A percentile compares a stretch with the other conserved stretches of the same genome.
phyloP scores from a whole-genome alignment of 2,329 filamentous ascomycete species.

The Penicillium sp. region DNA sequence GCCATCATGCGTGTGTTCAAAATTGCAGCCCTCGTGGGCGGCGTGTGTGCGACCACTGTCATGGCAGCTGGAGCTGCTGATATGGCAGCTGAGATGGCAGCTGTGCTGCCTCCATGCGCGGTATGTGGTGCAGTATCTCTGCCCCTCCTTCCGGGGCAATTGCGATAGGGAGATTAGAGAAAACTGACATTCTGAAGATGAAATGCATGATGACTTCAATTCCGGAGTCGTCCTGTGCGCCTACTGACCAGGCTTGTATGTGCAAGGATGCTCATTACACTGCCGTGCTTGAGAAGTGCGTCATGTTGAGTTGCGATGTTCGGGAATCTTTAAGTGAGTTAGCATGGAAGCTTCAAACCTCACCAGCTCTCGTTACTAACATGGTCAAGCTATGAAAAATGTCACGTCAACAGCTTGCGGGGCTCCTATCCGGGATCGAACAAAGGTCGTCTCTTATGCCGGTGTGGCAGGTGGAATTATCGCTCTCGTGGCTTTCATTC shows the following conservation, averaged over 20 bases:
- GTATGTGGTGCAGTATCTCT: constrained; percentile 13
- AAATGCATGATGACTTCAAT: constrained; percentile 25
- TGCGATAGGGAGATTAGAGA: not conserved
- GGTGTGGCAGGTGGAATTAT: constrained; percentile 36
- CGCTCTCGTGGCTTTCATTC: constrained; percentile 33
- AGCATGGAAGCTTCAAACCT: not conserved
- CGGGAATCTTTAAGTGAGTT: constrained; percentile 37
- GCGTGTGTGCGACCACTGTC: constrained; percentile 9
- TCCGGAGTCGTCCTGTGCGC: constrained; percentile 36
- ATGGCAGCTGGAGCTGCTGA: constrained; percentile 13
- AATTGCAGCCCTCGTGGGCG: constrained; percentile 4
- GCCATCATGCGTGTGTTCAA: constrained; percentile 10
- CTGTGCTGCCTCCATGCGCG: constrained; percentile 22
- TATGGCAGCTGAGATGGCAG: constrained; percentile 17
- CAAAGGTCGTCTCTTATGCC: constrained; percentile 29
- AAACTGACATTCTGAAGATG: constrained; percentile 18
- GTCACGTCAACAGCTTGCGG: constrained; percentile 40
- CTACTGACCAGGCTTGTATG: constrained; percentile 40
- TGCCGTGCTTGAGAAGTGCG: constrained; percentile 33
- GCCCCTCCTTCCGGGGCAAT: not conserved
- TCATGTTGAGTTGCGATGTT: constrained; percentile 36
- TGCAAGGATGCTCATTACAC: constrained; percentile 38
- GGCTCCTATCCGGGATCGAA: constrained; percentile 38
- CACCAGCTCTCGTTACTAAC: constrained; percentile 7
- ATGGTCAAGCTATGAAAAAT: constrained; percentile 40